Evolutionary conservation across 2,329 filamentous ascomycete genomes (phyloP).

Genomic region (Arthrocladium fulminans): DNA sequence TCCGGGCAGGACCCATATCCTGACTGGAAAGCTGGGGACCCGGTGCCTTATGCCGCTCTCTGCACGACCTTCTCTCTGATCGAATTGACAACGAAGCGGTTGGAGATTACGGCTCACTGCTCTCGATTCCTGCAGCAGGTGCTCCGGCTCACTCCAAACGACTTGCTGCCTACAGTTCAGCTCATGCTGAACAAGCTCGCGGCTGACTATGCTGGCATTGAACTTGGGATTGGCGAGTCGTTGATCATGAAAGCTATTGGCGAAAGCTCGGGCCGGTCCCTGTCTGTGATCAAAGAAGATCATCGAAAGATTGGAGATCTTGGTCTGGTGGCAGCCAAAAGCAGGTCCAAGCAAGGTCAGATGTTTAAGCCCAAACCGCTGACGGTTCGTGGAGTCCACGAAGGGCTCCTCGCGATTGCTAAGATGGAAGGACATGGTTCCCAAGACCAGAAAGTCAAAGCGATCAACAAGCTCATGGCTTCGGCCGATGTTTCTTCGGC

Average conservation of each 20-base stretch:
- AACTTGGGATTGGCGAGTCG: constrained; percentile 96
- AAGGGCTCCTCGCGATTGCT: constrained; percentile 79
- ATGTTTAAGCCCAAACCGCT: constrained; percentile 97
- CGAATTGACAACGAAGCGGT: constrained; percentile 85
- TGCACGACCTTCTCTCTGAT: constrained; percentile 92
- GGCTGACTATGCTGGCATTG: constrained; percentile 91
- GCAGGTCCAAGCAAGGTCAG: constrained; percentile 85
- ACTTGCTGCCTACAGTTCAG: constrained; percentile 78
- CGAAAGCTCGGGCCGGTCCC: constrained; percentile 79
- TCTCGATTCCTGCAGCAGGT: constrained; percentile 88
- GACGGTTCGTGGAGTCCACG: constrained; percentile 77
- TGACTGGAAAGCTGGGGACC: constrained; percentile 82
- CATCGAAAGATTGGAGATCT: constrained; percentile 95
- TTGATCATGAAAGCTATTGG: constrained; percentile 98
- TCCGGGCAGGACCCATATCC: constrained; percentile 74
- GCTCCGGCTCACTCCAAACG: constrained; percentile 77
- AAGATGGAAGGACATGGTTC: constrained; percentile 78
- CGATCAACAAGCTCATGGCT: constrained; percentile 94
- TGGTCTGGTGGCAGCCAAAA: constrained; percentile 89
- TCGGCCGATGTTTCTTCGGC: constrained; percentile 66
- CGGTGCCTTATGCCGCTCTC: constrained; percentile 87
- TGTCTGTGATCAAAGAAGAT: constrained; percentile 85
- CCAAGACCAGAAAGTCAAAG: constrained; percentile 81
- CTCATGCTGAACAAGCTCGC: constrained; percentile 98
- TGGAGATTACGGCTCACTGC: constrained; percentile 82